Evolutionary conservation across 2,329 filamentous ascomycete species (phyloP), one percentile per base, ranked within the genome.

Genomic region (Rhynchosporium graminicola): DNA sequence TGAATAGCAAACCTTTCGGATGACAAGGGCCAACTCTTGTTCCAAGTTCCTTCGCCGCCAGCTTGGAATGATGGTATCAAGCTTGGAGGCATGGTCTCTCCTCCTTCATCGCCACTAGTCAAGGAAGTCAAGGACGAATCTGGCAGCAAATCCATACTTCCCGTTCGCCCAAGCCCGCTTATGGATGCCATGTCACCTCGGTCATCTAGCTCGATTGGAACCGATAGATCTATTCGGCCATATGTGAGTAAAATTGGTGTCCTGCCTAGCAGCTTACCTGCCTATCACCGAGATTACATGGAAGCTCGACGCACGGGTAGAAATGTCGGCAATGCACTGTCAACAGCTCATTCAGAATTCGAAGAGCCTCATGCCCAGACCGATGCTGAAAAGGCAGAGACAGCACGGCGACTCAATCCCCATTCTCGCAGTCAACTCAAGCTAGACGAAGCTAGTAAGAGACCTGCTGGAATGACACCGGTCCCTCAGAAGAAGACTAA

Each of bases 211-310:
- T 72, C 72, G 13, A 60, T 70, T 42, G 69, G 69, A 42, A 74
- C 73, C 9, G 72, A 73, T 28, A 68, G 68, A 65, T 72, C 71
- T 29, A 57, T 62, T 54, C 68, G 72, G 29, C 70, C 73, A 8
- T 74, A 74, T 60, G 69, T 90, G 56, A 96, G 89, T 76, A 97
- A 96, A 68, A 91, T 99, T 58, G 91, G 91, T 65, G 91, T 99
- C 55, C 80, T 99, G 10, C 93, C 95, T 3, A 96, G 91, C 68
- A 97, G 92, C 76, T 79, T 99, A 48, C 92, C 95, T 6, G 87
- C 90, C 38, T 96, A 96, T 64, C 95, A 99, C 76, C 88, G 89
- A 66, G 93, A 95, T 59, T 95, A 90, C 69, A 94, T 98, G 84
- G 89, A 92, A 73, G 86, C 89, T 60, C 80, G 82, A 71, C 82